These are phyloP conservation scores for Cladochytrium replicatum DNA, from an alignment of 192 early-diverging fungal species.

Conservation along the genomic window DNA sequence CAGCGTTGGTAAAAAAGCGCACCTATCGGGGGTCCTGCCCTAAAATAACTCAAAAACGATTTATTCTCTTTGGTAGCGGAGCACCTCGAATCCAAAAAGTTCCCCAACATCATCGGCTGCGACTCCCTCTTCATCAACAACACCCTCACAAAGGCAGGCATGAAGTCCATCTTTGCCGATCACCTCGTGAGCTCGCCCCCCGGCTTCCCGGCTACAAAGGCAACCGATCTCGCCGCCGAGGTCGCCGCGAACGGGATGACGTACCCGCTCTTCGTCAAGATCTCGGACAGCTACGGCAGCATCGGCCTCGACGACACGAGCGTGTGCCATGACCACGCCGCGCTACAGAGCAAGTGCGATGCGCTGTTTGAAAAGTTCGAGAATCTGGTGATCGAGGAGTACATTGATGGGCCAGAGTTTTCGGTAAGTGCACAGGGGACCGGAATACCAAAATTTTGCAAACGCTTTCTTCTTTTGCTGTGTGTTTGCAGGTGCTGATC, in stretches of 20 bases:
- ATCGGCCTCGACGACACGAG: slow-evolving; percentile 26
- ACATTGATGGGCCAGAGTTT: slow-evolving; percentile 29
- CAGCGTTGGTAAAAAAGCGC: slow-evolving; percentile 16
- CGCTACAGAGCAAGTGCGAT: slow-evolving; percentile 11
- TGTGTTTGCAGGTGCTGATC: slow-evolving; percentile 18
- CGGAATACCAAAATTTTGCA: background rate
- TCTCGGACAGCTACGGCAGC: slow-evolving; percentile 25
- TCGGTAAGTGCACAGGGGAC: slow-evolving; percentile 10
- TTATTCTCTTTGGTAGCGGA: too few relatives aligned
- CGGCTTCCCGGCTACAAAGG: slow-evolving; percentile 19
- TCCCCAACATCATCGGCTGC: slow-evolving; percentile 25
- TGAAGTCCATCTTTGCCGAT: slow-evolving; percentile 28
- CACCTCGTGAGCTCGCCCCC: slow-evolving; percentile 27
- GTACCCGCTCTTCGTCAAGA: slow-evolving; percentile 27
- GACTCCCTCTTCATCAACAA: slow-evolving; percentile 32
- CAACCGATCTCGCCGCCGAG: slow-evolving; percentile 6
- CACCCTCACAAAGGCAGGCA: slow-evolving; percentile 27
- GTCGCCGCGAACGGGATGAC: slow-evolving; percentile 24
- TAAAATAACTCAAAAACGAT: too few relatives aligned
- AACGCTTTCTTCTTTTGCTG: background rate
- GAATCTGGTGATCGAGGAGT: slow-evolving; percentile 26
- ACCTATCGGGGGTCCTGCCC: background rate
- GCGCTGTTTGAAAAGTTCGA: slow-evolving; percentile 20
- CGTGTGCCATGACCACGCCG: slow-evolving; percentile 20
- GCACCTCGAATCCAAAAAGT: slow-evolving; percentile 21